These are phyloP conservation scores for Arthroderma sp. DNA, from an alignment of 2,329 filamentous ascomycete species.

Conservation along the genomic window DNA sequence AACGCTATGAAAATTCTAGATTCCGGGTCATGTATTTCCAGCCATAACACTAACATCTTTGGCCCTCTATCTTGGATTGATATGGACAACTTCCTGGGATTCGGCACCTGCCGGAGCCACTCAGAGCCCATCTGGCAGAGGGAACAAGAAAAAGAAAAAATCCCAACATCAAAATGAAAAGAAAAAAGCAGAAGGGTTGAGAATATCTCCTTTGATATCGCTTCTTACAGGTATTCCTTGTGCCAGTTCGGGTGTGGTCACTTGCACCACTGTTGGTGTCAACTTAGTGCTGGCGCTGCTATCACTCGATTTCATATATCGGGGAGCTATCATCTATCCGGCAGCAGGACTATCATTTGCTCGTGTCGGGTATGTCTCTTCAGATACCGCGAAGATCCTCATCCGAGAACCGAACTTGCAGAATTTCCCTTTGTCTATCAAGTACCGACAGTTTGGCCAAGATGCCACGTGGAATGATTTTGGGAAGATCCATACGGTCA, in stretches of 20 bases:
- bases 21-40: slow-evolving; percentile 24
- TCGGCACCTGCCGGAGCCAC: too few species aligned
- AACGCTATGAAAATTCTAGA: slow-evolving; percentile 16
- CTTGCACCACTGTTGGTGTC: slow-evolving; percentile 54
- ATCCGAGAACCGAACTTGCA: slow-evolving; percentile 68
- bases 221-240: slow-evolving; percentile 66
- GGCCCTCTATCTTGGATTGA: slow-evolving; percentile 32
- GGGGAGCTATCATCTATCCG: slow-evolving; percentile 56
- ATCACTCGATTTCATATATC: slow-evolving; percentile 64
- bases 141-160: too few species aligned
- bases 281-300: slow-evolving; percentile 58
- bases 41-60: slow-evolving; percentile 29
- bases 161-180: too few species aligned
- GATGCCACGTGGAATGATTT: slow-evolving; percentile 48
- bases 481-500: slow-evolving; percentile 52
- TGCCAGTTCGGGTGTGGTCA: slow-evolving; percentile 52
- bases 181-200: too few species aligned
- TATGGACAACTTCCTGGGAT: slow-evolving; percentile 11
- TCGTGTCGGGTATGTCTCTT: slow-evolving; percentile 74
- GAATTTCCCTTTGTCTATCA: slow-evolving; percentile 62
- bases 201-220: slow-evolving; percentile 40
- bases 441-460: slow-evolving; percentile 33
- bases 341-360: slow-evolving; percentile 70
- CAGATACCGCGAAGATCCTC: slow-evolving; percentile 64
- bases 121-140: too few species aligned